Evolutionary conservation across 176 grass and related monocot genomes (phyloP).

Genomic region (Carex scoparia): DNA sequence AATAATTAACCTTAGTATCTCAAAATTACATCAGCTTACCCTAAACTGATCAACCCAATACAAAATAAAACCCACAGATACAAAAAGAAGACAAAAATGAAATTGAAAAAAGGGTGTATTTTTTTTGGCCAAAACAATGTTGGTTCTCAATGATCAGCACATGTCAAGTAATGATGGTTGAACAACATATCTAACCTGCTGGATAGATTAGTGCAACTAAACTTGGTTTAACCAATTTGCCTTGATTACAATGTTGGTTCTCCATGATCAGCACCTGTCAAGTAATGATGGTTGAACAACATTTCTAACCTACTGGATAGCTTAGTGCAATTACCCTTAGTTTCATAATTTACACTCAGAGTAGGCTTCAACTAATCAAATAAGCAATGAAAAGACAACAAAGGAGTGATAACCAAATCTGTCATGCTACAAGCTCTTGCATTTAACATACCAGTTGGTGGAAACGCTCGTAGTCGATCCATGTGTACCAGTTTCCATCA

Average conservation of each 20-base stretch:
- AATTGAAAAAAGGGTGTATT: neutral
- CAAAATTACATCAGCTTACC: neutral
- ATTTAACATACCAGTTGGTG: slow-evolving; percentile 64
- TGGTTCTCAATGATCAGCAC: neutral
- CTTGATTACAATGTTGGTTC: neutral
- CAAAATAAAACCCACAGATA: neutral
- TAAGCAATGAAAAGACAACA: neutral
- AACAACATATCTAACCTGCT: neutral
- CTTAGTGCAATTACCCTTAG: neutral
- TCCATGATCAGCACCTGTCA: neutral
- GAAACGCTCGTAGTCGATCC: slow-evolving; percentile 91
- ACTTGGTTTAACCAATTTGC: neutral
- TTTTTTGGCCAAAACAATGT: neutral
- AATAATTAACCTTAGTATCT: neutral
- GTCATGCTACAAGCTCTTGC: neutral
- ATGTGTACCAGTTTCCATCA: slow-evolving; percentile 80
- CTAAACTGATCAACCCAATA: neutral
- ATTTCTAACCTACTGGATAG: neutral
- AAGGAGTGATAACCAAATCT: neutral
- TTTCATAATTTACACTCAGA: neutral
- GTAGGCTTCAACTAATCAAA: neutral
- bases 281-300: neutral
- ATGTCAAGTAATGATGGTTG: neutral
- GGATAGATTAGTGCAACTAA: neutral
- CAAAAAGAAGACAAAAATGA: neutral